Conservation (phyloP, 2,329 filamentous ascomycete genomes). For the Fusarium fracticaudum region DNA sequence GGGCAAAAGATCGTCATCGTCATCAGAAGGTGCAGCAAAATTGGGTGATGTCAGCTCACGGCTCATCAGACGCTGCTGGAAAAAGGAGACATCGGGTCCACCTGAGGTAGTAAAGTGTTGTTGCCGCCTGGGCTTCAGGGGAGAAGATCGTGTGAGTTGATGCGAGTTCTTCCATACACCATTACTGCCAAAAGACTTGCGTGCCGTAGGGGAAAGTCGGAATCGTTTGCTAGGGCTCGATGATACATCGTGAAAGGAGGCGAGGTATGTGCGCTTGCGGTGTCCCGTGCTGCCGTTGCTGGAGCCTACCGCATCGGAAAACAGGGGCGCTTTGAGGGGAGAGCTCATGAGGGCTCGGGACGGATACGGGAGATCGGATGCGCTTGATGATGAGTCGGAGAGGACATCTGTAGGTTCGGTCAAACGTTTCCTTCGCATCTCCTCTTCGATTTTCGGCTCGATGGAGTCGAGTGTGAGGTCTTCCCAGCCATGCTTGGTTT, state of each 20-base stretch:
- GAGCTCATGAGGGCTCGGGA: constrained; percentile 80
- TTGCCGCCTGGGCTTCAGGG: constrained; percentile 79
- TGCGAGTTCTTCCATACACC: constrained; percentile 80
- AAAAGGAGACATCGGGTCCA: constrained; percentile 81
- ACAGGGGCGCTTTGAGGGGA: constrained; percentile 82
- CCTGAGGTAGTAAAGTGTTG: constrained; percentile 77
- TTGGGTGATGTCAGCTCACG: constrained; percentile 69
- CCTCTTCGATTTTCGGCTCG: constrained; percentile 83
- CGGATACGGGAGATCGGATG: constrained; percentile 80
- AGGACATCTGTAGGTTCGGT: constrained; percentile 74
- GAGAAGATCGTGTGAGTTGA: constrained; percentile 85
- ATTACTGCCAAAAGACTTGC: constrained; percentile 66
- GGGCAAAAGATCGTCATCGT: constrained; percentile 85
- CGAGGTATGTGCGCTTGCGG: constrained; percentile 71
- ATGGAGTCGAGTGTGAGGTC: constrained; percentile 86
- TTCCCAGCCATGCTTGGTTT: constrained; percentile 95
- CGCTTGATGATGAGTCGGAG: constrained; percentile 87
- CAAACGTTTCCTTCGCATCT: constrained; percentile 78
- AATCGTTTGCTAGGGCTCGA: constrained; percentile 75
- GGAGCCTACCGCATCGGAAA: constrained; percentile 82
- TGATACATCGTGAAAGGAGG: constrained; percentile 64
- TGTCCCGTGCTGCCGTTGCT: constrained; percentile 74
- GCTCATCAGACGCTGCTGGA: constrained; percentile 74
- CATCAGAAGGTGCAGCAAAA: constrained; percentile 74
- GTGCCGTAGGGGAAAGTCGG: constrained; percentile 67